These are phyloP conservation scores for Bruguiera parviflora DNA, from an alignment of 345 rosid genomes.

Conservation along the genomic window DNA sequence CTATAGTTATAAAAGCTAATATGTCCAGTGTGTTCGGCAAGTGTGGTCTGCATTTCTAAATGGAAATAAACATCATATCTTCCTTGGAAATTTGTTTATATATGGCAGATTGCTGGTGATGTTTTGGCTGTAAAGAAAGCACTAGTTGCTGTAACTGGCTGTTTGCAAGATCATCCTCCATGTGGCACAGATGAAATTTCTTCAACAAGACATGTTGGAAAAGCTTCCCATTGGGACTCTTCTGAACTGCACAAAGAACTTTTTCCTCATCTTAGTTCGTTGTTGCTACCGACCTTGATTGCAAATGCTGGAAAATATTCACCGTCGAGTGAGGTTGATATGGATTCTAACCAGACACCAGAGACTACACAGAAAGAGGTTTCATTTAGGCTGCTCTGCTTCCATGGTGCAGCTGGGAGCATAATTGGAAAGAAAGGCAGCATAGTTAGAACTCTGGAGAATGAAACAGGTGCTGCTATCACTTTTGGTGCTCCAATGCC, in stretches of 20 bases:
- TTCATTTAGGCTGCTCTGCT: conserved; percentile 49
- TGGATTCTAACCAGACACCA: conserved; percentile 13
- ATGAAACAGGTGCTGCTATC: conserved; percentile 61
- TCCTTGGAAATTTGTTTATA: background rate
- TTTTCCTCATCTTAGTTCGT: conserved; percentile 43
- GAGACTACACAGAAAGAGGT: conserved; percentile 29
- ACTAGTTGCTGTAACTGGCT: conserved; percentile 42
- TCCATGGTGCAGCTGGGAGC: conserved; percentile 50
- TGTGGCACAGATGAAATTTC: conserved; percentile 14
- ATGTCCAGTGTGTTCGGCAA: too few relatives aligned
- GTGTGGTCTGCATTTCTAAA: too few relatives aligned
- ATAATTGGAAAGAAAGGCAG: conserved; percentile 65
- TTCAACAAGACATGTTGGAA: conserved; percentile 30
- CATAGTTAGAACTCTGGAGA: conserved; percentile 50
- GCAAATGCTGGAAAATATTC: conserved; percentile 12
- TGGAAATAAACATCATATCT: too few relatives aligned
- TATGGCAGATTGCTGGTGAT: conserved; percentile 49
- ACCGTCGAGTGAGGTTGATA: conserved; percentile 21
- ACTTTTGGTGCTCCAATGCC: conserved; percentile 30
- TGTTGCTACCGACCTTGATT: conserved; percentile 29
- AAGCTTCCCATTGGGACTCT: conserved; percentile 15
- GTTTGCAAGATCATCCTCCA: conserved; percentile 42
- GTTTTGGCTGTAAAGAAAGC: conserved; percentile 64
- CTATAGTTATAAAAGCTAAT: too few relatives aligned
- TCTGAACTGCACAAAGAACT: conserved; percentile 44